Conservation (phyloP, 345 rosid genomes). For the Firmiana major region DNA sequence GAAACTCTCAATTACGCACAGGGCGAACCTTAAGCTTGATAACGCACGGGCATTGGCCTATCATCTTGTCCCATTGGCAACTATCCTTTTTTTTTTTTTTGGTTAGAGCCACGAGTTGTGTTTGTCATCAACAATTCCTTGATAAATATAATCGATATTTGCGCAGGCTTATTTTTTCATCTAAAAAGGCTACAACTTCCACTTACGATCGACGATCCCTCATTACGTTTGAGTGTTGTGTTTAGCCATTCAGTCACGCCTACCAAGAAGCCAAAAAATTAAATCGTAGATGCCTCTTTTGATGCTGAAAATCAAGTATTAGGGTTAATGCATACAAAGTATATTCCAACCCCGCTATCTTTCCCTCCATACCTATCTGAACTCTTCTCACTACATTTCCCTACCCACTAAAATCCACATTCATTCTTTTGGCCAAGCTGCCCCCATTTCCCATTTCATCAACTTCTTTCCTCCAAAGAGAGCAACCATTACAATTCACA, state of each 20-base stretch:
- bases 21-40: background rate
- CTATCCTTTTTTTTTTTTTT: no score
- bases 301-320: constrained; percentile 32
- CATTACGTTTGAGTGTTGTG: background rate
- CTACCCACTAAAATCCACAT: background rate
- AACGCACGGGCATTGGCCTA: background rate
- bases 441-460: background rate
- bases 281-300: background rate
- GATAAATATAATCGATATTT: background rate
- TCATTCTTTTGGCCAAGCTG: background rate
- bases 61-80: background rate
- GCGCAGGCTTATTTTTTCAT: background rate
- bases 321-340: constrained; percentile 41
- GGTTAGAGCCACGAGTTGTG: no score
- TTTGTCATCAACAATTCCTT: no score
- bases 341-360: constrained; percentile 25
- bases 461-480: background rate
- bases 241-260: background rate
- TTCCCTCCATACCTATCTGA: constrained; percentile 3
- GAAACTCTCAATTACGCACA: background rate
- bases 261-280: background rate
- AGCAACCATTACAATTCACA: constrained; percentile 14
- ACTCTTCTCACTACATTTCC: constrained; percentile 9
- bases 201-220: no score
- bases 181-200: background rate